These are phyloP conservation scores for Podosphaera xanthii DNA, from an alignment of 2,329 filamentous ascomycete genomes.

Conservation along the genomic window DNA sequence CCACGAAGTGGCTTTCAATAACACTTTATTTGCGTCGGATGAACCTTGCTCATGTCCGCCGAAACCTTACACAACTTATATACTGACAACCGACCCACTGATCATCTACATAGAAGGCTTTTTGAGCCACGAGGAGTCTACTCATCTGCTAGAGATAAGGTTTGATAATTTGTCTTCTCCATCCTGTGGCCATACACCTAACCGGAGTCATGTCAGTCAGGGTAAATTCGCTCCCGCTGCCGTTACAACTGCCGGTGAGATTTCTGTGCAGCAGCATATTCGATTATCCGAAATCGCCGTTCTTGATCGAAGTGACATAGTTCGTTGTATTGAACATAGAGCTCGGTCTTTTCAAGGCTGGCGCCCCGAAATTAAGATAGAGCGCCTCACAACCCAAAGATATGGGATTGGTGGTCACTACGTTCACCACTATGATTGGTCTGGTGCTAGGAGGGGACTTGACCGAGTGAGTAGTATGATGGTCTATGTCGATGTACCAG, in stretches of 20 bases:
- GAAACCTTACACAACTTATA: constrained; percentile 19
- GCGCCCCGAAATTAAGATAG: constrained; percentile 32
- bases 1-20: constrained; percentile 8
- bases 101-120: constrained; percentile 36
- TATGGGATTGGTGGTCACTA: constrained; percentile 39
- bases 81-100: constrained; percentile 29
- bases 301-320: constrained; percentile 22
- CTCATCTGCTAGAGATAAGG: constrained; percentile 29
- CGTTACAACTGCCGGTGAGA: constrained; percentile 25
- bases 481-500: constrained; percentile 32
- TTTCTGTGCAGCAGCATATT: constrained; percentile 23
- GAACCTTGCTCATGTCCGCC: constrained; percentile 11
- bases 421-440: constrained; percentile 35
- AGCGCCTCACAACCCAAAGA: constrained; percentile 35
- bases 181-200: constrained; percentile 3
- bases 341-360: constrained; percentile 36
- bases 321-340: constrained; percentile 35
- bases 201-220: constrained; percentile 15
- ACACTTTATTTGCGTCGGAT: constrained; percentile 14
- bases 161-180: constrained; percentile 9
- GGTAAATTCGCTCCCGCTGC: constrained; percentile 29
- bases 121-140: constrained; percentile 23
- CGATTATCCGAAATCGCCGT: constrained; percentile 28
- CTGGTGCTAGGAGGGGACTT: constrained; percentile 17
- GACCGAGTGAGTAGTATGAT: constrained; percentile 34